Evolutionary conservation across 2,329 filamentous ascomycete genomes (phyloP), one percentile per base, ranked within the genome.

Genomic region (Phialemonium atrogriseum): DNA sequence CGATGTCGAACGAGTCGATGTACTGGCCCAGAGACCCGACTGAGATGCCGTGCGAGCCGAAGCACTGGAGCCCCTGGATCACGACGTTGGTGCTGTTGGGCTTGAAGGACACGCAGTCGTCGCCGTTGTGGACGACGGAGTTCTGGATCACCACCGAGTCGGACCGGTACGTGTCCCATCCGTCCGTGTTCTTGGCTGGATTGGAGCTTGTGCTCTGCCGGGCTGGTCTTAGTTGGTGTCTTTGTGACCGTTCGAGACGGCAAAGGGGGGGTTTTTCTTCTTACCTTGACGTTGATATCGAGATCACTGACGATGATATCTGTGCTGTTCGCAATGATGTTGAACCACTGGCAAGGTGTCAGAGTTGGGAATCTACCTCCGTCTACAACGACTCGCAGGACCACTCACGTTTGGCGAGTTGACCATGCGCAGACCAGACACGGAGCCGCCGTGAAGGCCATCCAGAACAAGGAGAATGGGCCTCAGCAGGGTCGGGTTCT

Each of bases 21-120:
- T 79, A 77, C 46, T 78, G 73, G 15, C 74, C 74, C 0, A 79
- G 55, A 7, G 68, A 73, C 14, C 74, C 75, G 12, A 79, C 71
- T 18, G 62, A 68, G 44, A 78, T 74, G 26, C 74, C 74, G 50
- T 79, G 74, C 7, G 66, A 73, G 32, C 73, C 72, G 42, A 73
- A 77, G 59, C 74, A 79, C 39, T 63, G 52, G 4, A 78, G 56
- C 42, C 72, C 73, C 47, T 77, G 68, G 5, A 77, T 65, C 16
- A 77, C 48, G 13, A 77, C 67, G 40, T 74, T 58, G 24, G 70
- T 74, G 41, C 60, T 67, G 52, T 78, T 78, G 10, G 73, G 73
- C 52, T 78, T 79, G 61, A 77, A 76, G 1, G 69, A 71, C 24
- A 79, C 70, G 38, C 75, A 79, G 48, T 80, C 75, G 48, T 83